Evolutionary conservation across 169 alveolate genomes (phyloP), one percentile per base, ranked within the genome.

Genomic region (Plasmodium gallinaceum): DNA sequence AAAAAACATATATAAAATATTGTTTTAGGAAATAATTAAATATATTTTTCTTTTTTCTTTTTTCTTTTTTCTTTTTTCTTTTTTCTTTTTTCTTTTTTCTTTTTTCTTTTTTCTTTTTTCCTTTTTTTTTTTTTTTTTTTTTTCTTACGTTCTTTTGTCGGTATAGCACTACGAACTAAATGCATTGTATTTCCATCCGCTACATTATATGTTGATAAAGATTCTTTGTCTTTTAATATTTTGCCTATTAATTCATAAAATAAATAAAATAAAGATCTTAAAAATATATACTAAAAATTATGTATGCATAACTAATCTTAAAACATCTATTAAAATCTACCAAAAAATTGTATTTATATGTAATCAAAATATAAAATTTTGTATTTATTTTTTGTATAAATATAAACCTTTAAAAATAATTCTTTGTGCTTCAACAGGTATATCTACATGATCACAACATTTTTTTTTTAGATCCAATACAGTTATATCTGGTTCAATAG

Each of bases 101-200:
- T 69, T 43, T 78, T 75, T 75, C 20, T 89, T 16, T 32, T 37
- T 90, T 51, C 14, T 86, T 43, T 1, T 78, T 43, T 66, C n/a
- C 20, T 89, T 16, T 32, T 37, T 90, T 51, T 22, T 86, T 43
- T 1, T 78, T 43, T 66, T 87, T 80, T 90, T 46, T 91, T 92
- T 24, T 69, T 43, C 88, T 75, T 75, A 75, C 90, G 70, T 12
- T 85, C 90, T 57, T 73, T 85, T 16, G 90, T 71, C 5, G 94
- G 86, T 5, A 88, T 95, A 16, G 96, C 97, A 65, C 98, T 95
- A 48, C 97, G 94, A 42, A 97, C 98, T 89, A 97, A 73, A 76
- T 97, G 98, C 91, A 97, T 94, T 57, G 97, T 95, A 88, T 94
- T 96, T 14, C 98, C 98, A 85, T 93, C 96, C 58, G 95, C 97